Base-by-base conservation (phyloP, 371 early-diverging fungal genomes). In the Chytridium lagenaria region DNA sequence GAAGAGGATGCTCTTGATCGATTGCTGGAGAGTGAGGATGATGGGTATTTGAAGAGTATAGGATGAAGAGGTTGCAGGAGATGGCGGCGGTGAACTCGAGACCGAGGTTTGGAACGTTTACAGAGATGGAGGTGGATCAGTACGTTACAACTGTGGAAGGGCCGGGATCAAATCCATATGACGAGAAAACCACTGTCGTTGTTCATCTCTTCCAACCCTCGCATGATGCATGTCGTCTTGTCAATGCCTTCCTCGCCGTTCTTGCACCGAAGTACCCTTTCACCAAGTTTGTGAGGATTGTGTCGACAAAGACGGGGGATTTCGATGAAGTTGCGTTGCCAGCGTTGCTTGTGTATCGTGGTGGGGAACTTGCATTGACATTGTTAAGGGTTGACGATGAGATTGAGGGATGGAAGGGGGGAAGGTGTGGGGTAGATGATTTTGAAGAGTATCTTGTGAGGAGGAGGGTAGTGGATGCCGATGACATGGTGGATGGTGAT, bases 321-420 rank as follows among this genome's bases (percentile, higher is more conserved):
- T 84, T 86, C 71, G 85, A 85, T 70, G 74, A 74, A 5, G 73
- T 84, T n/a, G 84, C 83, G 1, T 67, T 84, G 63, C 86, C 86
- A 2, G 80, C 83, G 0, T 36, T 86, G 49, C 68, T 86, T 23
- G 79, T 75, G 1, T 86, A 86, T 70, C 34, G 74, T 26, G 78
- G 52, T 16, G 85, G 85, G n/a, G 70, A 81, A 3, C 63, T 83
- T 1, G 59, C 67, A 1, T 61, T 50, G 5, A 73, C 77, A 1
- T 66, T 79, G 1, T 16, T 86, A 52, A 70, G 83, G n/a, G 44
- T 85, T 30, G 74, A 71, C 0, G 84, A 84, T 71, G 84, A 86
- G 73, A 75, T 84, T 57, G 59, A 57, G 0, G 75, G 67, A 0
- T 82, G 81, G 81, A 68, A 61, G 37, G 50, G 63, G 22, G 83